phyloP scores from a whole-genome alignment of 176 grass and related monocot species.

The Juncus effusus region DNA sequence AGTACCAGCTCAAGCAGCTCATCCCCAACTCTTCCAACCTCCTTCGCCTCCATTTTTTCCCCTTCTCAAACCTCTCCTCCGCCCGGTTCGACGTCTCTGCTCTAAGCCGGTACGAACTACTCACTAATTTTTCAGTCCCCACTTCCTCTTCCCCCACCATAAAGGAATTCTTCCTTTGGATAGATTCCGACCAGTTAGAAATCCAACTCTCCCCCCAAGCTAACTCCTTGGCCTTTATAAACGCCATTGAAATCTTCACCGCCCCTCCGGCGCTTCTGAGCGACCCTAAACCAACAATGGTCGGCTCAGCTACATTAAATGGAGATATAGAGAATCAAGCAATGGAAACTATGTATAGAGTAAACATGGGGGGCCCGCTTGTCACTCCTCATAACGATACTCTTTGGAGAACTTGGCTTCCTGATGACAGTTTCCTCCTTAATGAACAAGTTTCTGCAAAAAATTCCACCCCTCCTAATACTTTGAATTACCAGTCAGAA shows the following conservation, averaged over 20 bases:
- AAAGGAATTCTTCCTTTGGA: slow-evolving; percentile 66
- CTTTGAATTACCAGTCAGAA: neutral
- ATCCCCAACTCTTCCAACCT: slow-evolving; percentile 28
- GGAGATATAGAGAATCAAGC: neutral
- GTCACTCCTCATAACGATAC: slow-evolving; percentile 39
- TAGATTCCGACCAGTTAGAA: neutral
- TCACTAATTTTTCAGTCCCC: slow-evolving; percentile 35
- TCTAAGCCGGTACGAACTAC: slow-evolving; percentile 26
- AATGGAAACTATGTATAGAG: slow-evolving; percentile 33
- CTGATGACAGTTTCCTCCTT: slow-evolving; percentile 32
- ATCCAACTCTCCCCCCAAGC: slow-evolving; percentile 23
- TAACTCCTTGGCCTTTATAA: slow-evolving; percentile 36
- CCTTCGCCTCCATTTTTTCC: slow-evolving; percentile 81
- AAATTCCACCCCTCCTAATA: neutral
- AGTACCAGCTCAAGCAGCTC: slow-evolving; percentile 22
- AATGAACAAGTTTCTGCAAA: neutral
- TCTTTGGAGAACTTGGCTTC: slow-evolving; percentile 47
- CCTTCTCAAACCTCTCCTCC: slow-evolving; percentile 36
- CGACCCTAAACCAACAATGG: rapidly evolving
- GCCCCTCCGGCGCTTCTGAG: slow-evolving; percentile 31
- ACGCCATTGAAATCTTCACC: slow-evolving; percentile 48
- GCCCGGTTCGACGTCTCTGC: slow-evolving; percentile 42
- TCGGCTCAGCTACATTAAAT: neutral
- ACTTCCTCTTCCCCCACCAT: slow-evolving; percentile 15
- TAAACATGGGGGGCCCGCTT: slow-evolving; percentile 34